A percentile compares a stretch with the other conserved stretches of the same genome.
Evolutionary conservation across 768 basidiomycete species (phyloP).

Genomic region (Mrakia hoshinonis): DNA sequence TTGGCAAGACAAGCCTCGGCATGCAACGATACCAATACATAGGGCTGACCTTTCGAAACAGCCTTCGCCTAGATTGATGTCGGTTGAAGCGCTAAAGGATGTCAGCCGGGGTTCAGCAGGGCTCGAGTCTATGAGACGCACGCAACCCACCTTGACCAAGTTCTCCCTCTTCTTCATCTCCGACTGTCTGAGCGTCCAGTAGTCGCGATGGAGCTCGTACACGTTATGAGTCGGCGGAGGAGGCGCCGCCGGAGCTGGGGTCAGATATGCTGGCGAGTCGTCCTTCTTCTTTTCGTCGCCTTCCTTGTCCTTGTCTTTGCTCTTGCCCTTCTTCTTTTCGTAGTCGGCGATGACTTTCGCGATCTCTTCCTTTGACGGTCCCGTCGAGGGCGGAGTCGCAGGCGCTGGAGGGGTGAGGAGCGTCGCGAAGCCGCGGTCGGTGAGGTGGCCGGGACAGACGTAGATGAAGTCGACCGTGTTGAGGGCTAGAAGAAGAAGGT

Average conservation of each 20-base stretch:
- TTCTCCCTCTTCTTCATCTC: slow-evolving; percentile 20
- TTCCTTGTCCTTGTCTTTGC: not conserved
- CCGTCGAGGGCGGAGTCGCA: not conserved
- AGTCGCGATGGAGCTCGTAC: slow-evolving; percentile 16
- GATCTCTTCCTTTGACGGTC: slow-evolving; percentile 26
- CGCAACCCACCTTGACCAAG: slow-evolving; percentile 12
- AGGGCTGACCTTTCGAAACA: slow-evolving; percentile 15
- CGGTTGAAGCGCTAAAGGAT: too few species aligned
- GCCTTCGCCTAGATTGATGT: slow-evolving; percentile 25
- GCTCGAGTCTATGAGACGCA: not conserved
- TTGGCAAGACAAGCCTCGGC: too few species aligned
- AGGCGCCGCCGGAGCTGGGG: not conserved
- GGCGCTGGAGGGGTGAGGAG: slow-evolving; percentile 10
- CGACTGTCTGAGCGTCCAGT: slow-evolving; percentile 11
- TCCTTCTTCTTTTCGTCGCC: not conserved
- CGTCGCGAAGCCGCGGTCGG: slow-evolving; percentile 24
- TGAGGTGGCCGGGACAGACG: slow-evolving; percentile 16
- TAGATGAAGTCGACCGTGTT: slow-evolving; percentile 28
- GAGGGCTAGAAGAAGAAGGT: not conserved
- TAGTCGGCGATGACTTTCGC: slow-evolving; percentile 26
- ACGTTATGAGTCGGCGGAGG: slow-evolving; percentile 1
- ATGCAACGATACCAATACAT: not conserved
- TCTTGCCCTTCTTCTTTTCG: slow-evolving; percentile 20
- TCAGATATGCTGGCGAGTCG: not conserved
- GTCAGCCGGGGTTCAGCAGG: not conserved